Evolutionary conservation across 1,284 basidiomycete species (phyloP).

Genomic region (Trichosporon ovoides): DNA sequence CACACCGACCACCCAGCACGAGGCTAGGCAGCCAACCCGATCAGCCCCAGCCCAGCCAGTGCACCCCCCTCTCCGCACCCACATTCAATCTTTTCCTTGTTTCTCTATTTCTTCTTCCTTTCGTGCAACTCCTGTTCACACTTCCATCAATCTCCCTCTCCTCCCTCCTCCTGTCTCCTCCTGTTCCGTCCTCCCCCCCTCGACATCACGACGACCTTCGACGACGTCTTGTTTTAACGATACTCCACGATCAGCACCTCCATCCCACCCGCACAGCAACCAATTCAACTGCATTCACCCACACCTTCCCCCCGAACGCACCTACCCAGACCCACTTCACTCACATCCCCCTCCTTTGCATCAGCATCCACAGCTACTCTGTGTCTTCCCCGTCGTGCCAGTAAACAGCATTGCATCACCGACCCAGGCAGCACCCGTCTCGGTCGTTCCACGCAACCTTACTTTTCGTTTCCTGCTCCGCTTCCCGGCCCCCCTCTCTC

Average conservation of each 20-base stretch:
- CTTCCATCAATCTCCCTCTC: background rate
- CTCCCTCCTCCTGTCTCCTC: background rate
- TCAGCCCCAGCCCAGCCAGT: too few species aligned
- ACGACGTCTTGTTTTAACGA: background rate
- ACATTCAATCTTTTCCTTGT: background rate
- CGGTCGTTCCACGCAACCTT: background rate
- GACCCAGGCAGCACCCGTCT: too few species aligned
- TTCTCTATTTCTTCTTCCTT: background rate
- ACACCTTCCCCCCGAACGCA: too few species aligned
- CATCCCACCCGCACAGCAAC: slow-evolving; percentile 10
- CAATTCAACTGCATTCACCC: background rate
- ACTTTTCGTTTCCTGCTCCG: background rate
- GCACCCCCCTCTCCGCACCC: background rate
- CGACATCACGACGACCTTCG: slow-evolving; percentile 2
- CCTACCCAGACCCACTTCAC: too few species aligned
- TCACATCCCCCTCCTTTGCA: too few species aligned
- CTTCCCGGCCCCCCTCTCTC: background rate
- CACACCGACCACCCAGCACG: background rate
- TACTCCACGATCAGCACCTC: slow-evolving; percentile 3
- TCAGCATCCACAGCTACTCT: too few species aligned
- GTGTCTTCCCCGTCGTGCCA: too few species aligned
- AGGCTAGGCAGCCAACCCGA: too few species aligned
- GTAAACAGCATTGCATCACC: background rate
- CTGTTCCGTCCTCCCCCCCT: slow-evolving; percentile 2
- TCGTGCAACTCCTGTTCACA: slow-evolving; percentile 5